A percentile compares a stretch with the other conserved stretches of the same genome.
Conservation (phyloP, 306 rosid species). For the Pyrus betulifolia region DNA sequence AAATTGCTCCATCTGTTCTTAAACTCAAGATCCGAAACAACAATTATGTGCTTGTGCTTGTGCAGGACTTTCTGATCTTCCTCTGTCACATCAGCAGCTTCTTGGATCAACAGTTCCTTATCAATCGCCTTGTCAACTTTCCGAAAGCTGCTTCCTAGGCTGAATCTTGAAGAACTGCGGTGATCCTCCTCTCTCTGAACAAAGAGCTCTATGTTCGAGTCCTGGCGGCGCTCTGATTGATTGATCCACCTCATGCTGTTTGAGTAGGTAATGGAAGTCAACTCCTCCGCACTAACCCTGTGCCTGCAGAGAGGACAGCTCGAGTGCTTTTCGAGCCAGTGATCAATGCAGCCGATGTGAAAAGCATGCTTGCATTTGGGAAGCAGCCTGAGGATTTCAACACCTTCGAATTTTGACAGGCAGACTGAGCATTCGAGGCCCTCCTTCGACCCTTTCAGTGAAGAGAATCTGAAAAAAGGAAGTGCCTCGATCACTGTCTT, state of each 20-base stretch:
- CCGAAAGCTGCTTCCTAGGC: conserved; percentile 82
- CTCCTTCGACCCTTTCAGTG: conserved; percentile 72
- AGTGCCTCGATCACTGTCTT: conserved; percentile 83
- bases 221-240: conserved; percentile 43
- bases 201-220: conserved; percentile 67
- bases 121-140: conserved; percentile 27
- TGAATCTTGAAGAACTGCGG: conserved; percentile 62
- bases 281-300: conserved; percentile 57
- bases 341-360: conserved; percentile 79
- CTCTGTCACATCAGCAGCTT: not conserved
- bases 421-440: conserved; percentile 91
- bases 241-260: conserved; percentile 52
- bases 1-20: conserved; percentile 84
- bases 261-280: conserved; percentile 41
- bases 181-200: conserved; percentile 76
- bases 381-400: conserved; percentile 63
- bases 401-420: conserved; percentile 73
- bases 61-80: conserved; percentile 34
- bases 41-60: conserved; percentile 67
- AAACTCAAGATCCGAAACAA: conserved; percentile 63
- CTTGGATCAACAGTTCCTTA: conserved; percentile 37
- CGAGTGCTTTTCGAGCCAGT: conserved; percentile 88
- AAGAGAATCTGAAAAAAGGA: conserved; percentile 85
- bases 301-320: conserved; percentile 91
- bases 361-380: conserved; percentile 94